These are phyloP conservation scores for Aspergillus uvarum DNA, from an alignment of 2,329 filamentous ascomycete species.

Conservation along the genomic window DNA sequence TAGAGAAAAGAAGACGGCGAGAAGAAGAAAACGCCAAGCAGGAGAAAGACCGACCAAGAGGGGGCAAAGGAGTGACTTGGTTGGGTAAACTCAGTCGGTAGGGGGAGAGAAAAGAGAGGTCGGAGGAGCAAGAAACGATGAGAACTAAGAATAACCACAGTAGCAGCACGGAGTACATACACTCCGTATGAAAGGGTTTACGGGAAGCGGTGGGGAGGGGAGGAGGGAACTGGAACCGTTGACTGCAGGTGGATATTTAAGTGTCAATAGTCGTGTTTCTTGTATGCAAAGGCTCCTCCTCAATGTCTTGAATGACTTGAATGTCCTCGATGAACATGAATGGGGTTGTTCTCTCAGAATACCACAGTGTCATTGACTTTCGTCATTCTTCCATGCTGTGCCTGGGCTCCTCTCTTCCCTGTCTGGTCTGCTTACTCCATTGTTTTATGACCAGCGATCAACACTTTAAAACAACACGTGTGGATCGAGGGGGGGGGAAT, in stretches of 20 bases:
- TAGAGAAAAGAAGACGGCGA: not conserved
- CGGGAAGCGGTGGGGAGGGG: not conserved
- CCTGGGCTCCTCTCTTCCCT: not conserved
- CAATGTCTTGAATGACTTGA: too few species aligned
- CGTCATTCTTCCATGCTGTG: not conserved
- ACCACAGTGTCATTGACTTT: not conserved
- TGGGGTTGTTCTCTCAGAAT: not conserved
- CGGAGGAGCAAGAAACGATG: not conserved
- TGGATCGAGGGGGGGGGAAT: conserved; percentile 3
- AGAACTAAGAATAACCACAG: not conserved
- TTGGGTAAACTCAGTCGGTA: not conserved
- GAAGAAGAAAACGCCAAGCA: not conserved
- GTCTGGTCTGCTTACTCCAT: not conserved
- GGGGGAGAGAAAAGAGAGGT: not conserved
- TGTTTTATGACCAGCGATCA: not conserved
- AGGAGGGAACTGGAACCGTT: not conserved
- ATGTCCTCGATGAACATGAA: not conserved
- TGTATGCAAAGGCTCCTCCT: not conserved
- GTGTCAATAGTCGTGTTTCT: not conserved
- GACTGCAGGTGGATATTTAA: not conserved
- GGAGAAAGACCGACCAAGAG: not conserved
- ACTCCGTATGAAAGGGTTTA: too few species aligned
- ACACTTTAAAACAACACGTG: conserved; percentile 2
- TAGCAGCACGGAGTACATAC: not conserved
- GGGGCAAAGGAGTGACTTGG: not conserved